A percentile compares a stretch with the other conserved stretches of the same genome.
Conservation (phyloP, 139 green algal species). For the Microglena sp. region DNA sequence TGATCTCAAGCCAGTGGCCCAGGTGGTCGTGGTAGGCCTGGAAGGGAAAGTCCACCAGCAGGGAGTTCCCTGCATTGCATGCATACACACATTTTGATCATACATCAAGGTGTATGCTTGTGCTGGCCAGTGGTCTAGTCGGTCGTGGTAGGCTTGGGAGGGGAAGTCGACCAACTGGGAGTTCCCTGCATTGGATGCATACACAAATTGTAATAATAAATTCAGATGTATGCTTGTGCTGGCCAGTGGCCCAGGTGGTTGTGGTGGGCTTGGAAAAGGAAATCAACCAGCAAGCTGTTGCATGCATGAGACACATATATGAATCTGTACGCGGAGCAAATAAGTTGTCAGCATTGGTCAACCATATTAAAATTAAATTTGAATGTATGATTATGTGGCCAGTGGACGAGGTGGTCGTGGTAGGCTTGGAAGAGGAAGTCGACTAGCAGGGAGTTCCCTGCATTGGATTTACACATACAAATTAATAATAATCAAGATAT, state of each 20-base stretch:
- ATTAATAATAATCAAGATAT: too few relatives aligned
- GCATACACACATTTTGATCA: conserved; percentile 8
- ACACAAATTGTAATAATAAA: too few relatives aligned
- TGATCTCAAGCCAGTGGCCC: conserved; percentile 67
- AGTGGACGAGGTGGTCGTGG: conserved; percentile 66
- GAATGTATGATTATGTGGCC: too few relatives aligned
- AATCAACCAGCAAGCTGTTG: conserved; percentile 58
- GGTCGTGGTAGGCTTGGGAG: conserved; percentile 51
- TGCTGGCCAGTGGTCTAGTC: conserved; percentile 74
- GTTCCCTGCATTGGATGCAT: too few relatives aligned
- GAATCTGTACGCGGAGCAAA: too few relatives aligned
- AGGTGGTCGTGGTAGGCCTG: conserved; percentile 55
- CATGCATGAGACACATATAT: conserved; percentile 35
- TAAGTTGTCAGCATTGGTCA: too few relatives aligned
- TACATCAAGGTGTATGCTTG: too few relatives aligned
- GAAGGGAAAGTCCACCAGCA: conserved; percentile 66
- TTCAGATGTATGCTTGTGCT: too few relatives aligned
- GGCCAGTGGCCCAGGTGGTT: conserved; percentile 73
- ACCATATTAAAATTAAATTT: neutral
- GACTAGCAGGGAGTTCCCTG: conserved; percentile 53
- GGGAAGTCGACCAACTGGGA: conserved; percentile 61
- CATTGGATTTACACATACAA: too few relatives aligned
- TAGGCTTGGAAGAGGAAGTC: conserved; percentile 61
- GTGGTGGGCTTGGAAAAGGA: conserved; percentile 50
- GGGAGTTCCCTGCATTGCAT: conserved; percentile 49